A percentile compares a stretch with the other conserved stretches of the same genome.
phyloP scores from a whole-genome alignment of 257 asterid genomes.

The Paraleonurus japonicus region DNA sequence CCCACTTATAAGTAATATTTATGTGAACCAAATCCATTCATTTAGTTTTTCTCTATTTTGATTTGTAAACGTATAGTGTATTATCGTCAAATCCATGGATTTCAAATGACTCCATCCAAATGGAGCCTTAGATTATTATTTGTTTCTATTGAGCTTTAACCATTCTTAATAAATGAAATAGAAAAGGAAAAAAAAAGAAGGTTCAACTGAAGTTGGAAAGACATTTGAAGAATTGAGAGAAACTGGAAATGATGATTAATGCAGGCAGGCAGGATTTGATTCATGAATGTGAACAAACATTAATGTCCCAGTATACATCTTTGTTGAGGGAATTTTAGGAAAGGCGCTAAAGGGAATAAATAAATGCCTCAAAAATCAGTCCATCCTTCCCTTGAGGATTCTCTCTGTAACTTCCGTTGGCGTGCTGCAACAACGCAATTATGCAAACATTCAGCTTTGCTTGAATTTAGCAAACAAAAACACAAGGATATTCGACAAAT shows the following conservation, averaged over 20 bases:
- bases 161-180: too few species aligned
- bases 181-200: too few species aligned
- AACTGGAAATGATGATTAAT: background rate
- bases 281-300: conserved; percentile 22
- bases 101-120: too few species aligned
- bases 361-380: conserved; percentile 31
- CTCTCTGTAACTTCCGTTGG: conserved; percentile 88
- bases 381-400: conserved; percentile 96
- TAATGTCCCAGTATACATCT: conserved; percentile 12
- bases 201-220: background rate
- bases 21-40: too few species aligned
- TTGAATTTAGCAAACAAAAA: background rate
- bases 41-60: too few species aligned
- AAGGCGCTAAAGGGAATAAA: background rate
- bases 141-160: too few species aligned
- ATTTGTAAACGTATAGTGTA: too few species aligned
- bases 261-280: conserved; percentile 15
- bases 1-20: too few species aligned
- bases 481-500: background rate
- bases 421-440: conserved; percentile 56
- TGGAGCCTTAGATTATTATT: too few species aligned
- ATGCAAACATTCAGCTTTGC: background rate
- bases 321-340: background rate
- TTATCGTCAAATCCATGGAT: too few species aligned
- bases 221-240: background rate